These are phyloP conservation scores for Ambrosiella cleistominuta DNA, from an alignment of 2,329 filamentous ascomycete species.

Conservation along the genomic window DNA sequence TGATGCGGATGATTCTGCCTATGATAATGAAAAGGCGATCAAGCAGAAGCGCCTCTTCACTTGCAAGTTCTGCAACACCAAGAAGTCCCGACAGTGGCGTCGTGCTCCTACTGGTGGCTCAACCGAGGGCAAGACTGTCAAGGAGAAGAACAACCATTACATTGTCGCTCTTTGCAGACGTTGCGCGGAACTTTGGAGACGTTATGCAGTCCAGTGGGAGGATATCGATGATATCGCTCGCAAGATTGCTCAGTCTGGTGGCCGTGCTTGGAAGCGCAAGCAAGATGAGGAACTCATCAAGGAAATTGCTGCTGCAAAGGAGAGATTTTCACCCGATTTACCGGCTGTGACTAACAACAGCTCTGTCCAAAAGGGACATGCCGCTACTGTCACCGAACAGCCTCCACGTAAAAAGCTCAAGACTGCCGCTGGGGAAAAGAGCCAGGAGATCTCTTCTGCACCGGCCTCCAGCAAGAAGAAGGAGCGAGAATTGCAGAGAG, in stretches of 20 bases:
- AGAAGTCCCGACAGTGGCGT: conserved; percentile 74
- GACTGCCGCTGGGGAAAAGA: conserved; percentile 27
- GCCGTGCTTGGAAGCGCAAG: conserved; percentile 69
- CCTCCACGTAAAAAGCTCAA: conserved; percentile 47
- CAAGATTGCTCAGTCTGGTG: conserved; percentile 64
- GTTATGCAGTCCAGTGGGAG: conserved; percentile 92
- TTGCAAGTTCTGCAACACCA: conserved; percentile 82
- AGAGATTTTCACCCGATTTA: conserved; percentile 19
- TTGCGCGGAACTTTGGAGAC: conserved; percentile 85
- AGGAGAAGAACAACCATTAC: conserved; percentile 60
- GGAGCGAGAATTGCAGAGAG: neutral
- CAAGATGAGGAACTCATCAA: conserved; percentile 81
- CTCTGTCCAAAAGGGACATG: conserved; percentile 13
- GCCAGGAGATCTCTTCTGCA: conserved; percentile 26
- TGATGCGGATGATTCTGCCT: conserved; percentile 85
- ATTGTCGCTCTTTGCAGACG: conserved; percentile 74
- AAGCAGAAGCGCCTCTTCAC: conserved; percentile 68
- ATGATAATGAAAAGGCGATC: conserved; percentile 70
- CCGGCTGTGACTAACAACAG: conserved; percentile 11
- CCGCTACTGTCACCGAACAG: conserved; percentile 21
- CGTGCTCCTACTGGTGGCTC: conserved; percentile 58
- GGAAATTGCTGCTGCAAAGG: conserved; percentile 49
- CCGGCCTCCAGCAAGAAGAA: conserved; percentile 26
- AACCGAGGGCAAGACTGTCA: conserved; percentile 40
- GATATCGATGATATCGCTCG: conserved; percentile 80